phyloP scores from a whole-genome alignment of 345 rosid genomes.

The Citrus medica region DNA sequence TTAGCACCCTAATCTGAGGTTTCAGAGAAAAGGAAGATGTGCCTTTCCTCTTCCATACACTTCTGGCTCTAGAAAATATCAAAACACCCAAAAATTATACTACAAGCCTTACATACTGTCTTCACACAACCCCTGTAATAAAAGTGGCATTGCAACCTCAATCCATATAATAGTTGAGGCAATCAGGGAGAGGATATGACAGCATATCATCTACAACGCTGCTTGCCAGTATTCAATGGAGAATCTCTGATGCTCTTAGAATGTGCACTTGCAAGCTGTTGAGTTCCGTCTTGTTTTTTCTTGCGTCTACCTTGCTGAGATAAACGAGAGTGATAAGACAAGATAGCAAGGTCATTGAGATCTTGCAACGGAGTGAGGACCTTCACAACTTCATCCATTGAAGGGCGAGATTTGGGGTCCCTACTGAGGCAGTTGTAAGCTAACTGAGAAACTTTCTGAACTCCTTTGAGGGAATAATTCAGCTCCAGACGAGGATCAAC shows the following conservation, averaged over 20 bases:
- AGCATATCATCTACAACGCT: slow-evolving; percentile 37
- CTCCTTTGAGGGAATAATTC: slow-evolving; percentile 77
- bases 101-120: slow-evolving; percentile 29
- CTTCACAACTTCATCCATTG: slow-evolving; percentile 68
- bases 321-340: slow-evolving; percentile 51
- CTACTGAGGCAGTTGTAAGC: slow-evolving; percentile 63
- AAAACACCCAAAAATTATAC: slow-evolving; percentile 21
- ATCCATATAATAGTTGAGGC: slow-evolving; percentile 20
- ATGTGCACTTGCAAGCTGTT: slow-evolving; percentile 26
- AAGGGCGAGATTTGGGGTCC: slow-evolving; percentile 71
- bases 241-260: slow-evolving; percentile 51
- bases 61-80: slow-evolving; percentile 23
- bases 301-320: slow-evolving; percentile 68
- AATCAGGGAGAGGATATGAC: slow-evolving; percentile 23
- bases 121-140: slow-evolving; percentile 19
- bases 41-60: slow-evolving; percentile 13
- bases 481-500: slow-evolving; percentile 89
- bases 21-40: slow-evolving; percentile 14
- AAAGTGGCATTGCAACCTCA: slow-evolving; percentile 22
- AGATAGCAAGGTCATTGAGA: slow-evolving; percentile 63
- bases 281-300: slow-evolving; percentile 53
- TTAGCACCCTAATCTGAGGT: slow-evolving; percentile 37
- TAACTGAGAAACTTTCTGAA: slow-evolving; percentile 67
- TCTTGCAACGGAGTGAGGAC: slow-evolving; percentile 59
- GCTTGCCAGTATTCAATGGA: slow-evolving; percentile 54